A percentile compares a stretch with the other conserved stretches of the same genome.
Conservation (phyloP, 164 flowering plant species). For the Kingdonia uniflora region DNA sequence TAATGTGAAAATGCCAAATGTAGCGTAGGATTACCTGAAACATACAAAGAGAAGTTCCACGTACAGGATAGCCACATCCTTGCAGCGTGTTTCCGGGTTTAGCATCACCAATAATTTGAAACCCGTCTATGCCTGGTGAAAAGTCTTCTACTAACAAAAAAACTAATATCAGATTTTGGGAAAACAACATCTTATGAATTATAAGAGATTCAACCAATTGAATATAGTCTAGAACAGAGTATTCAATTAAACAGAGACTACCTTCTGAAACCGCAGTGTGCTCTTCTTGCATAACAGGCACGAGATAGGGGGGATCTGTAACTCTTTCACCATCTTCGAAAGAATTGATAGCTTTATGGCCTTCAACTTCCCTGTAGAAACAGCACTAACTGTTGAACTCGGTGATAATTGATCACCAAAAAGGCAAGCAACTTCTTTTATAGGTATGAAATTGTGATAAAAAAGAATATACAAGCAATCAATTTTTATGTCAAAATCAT, state of each 20-base stretch:
- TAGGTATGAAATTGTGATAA: too few relatives aligned
- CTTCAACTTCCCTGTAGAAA: slow-evolving; percentile 15
- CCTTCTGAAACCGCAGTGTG: slow-evolving; percentile 16
- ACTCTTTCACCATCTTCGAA: slow-evolving; percentile 2
- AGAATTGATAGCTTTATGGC: neutral
- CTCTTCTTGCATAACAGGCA: slow-evolving; percentile 21
- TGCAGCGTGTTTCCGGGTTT: slow-evolving; percentile 64
- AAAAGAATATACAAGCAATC: slow-evolving; percentile 1
- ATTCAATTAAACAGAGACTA: neutral
- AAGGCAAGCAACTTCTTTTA: too few relatives aligned
- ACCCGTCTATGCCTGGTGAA: slow-evolving; percentile 70
- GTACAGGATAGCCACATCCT: slow-evolving; percentile 85
- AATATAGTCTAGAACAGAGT: too few relatives aligned
- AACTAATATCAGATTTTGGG: neutral
- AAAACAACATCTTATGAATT: too few relatives aligned
- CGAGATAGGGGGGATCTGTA: slow-evolving; percentile 13
- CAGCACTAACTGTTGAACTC: too few relatives aligned
- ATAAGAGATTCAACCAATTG: too few relatives aligned
- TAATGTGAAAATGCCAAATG: neutral
- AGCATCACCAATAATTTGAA: slow-evolving; percentile 89
- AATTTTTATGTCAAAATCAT: neutral
- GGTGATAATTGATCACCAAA: too few relatives aligned
- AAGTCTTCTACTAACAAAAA: slow-evolving; percentile 27
- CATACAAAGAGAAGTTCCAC: slow-evolving; percentile 89
- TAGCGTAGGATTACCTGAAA: slow-evolving; percentile 88